Evolutionary conservation across 164 flowering plant species (phyloP).

Genomic region (Magnolia changhungtana): DNA sequence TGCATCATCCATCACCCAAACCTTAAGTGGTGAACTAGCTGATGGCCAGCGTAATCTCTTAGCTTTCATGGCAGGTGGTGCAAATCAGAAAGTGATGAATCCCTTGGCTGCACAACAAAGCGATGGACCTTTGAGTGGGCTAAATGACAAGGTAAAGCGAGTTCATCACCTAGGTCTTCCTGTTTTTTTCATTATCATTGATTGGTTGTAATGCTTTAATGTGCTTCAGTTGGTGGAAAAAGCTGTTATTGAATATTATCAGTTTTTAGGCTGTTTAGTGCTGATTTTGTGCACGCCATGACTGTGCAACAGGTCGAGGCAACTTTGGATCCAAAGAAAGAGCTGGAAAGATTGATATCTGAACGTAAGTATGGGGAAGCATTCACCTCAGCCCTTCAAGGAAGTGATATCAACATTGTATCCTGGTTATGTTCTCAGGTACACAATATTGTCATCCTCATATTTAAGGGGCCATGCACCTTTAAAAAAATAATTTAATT

Average conservation of each 20-base stretch:
- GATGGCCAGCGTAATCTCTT: slow-evolving; percentile 78
- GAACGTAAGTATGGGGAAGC: slow-evolving; percentile 90
- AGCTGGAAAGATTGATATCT: slow-evolving; percentile 66
- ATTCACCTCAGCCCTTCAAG: slow-evolving; percentile 81
- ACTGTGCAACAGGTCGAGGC: slow-evolving; percentile 53
- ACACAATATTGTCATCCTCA: neutral
- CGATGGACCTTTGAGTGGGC: slow-evolving; percentile 65
- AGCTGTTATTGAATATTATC: neutral
- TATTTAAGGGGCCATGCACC: too few relatives aligned
- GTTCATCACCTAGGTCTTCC: neutral
- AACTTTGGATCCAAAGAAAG: slow-evolving; percentile 80
- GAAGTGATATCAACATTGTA: slow-evolving; percentile 81
- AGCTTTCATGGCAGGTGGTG: slow-evolving; percentile 72
- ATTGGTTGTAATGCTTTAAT: neutral
- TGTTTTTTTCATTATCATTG: neutral
- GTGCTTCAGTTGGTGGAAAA: neutral
- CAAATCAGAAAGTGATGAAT: slow-evolving; percentile 48
- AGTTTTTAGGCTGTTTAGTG: neutral
- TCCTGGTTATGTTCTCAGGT: slow-evolving; percentile 99
- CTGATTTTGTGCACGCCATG: neutral
- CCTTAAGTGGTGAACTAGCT: slow-evolving; percentile 67
- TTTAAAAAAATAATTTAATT: too few relatives aligned
- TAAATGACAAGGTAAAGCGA: slow-evolving; percentile 60
- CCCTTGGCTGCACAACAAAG: slow-evolving; percentile 57
- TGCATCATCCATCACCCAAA: slow-evolving; percentile 70